Percentiles rank a stretch among this genome's conserved stretches.
These are phyloP conservation scores for Stenogyne calaminthoides DNA, from an alignment of 305 asterid species.

Conservation along the genomic window DNA sequence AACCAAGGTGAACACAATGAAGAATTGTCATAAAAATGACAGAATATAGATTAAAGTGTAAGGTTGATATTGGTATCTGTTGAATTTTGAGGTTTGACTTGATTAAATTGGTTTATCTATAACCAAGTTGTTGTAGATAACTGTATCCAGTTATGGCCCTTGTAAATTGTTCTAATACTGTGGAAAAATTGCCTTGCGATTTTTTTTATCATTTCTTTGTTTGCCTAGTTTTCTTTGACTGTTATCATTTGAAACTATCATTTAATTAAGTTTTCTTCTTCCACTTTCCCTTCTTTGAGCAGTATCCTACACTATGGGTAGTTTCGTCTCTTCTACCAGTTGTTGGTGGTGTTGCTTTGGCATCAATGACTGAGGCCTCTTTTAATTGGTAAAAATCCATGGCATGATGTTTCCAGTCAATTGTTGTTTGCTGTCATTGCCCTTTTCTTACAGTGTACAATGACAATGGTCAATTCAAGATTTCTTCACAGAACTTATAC, in stretches of 20 bases:
- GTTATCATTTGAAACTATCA: background rate
- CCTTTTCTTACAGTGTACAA: constrained; percentile 11
- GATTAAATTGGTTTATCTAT: background rate
- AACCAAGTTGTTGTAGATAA: background rate
- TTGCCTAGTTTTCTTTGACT: background rate
- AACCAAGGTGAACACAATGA: background rate
- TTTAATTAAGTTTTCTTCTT: background rate
- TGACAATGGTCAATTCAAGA: constrained; percentile 4
- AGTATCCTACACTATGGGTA: constrained; percentile 86
- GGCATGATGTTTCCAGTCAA: constrained; percentile 8
- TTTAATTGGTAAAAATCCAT: constrained; percentile 66
- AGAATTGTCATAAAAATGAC: background rate
- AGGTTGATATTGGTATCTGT: background rate
- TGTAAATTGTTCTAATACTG: background rate
- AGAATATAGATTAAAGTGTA: background rate
- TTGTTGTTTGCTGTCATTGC: background rate
- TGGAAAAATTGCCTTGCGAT: background rate
- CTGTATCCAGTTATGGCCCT: constrained; percentile 1
- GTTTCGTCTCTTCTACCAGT: constrained; percentile 83
- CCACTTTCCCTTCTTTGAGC: constrained; percentile 25
- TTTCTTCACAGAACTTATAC: constrained; percentile 21
- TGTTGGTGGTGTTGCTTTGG: constrained; percentile 92
- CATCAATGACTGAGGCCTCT: constrained; percentile 89
- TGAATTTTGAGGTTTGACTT: background rate
- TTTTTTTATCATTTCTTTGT: background rate